Percentiles rank a stretch among this genome's conserved stretches.
Conservation (phyloP, 176 grass and related monocot genomes). For the Musa itinerans region DNA sequence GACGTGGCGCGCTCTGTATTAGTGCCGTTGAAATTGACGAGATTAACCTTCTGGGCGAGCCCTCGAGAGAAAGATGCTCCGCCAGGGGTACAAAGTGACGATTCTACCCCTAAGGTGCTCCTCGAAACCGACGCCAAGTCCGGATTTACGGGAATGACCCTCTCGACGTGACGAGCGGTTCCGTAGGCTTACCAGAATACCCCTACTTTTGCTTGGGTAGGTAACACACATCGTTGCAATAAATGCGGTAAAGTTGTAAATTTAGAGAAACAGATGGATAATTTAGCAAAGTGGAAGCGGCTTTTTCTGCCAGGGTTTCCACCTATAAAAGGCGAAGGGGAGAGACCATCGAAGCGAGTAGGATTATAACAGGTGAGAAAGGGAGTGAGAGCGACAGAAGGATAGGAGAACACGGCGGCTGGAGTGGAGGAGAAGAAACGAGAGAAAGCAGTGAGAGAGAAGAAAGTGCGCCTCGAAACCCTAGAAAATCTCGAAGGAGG, state of each 20-base stretch:
- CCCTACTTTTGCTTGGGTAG: background rate
- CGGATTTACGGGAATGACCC: constrained; percentile 22
- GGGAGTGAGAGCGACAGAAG: background rate
- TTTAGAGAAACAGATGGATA: background rate
- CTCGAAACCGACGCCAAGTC: constrained; percentile 19
- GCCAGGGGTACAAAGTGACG: constrained; percentile 25
- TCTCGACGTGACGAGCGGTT: constrained; percentile 5
- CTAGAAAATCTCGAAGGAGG: constrained; percentile 7
- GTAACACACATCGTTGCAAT: too few species aligned
- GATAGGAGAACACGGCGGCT: constrained; percentile 12
- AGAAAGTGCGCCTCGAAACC: constrained; percentile 8
- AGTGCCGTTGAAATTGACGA: background rate
- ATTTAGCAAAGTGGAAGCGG: background rate
- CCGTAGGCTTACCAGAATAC: background rate
- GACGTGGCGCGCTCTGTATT: constrained; percentile 38
- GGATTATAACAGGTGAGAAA: constrained; percentile 6
- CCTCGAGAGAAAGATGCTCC: constrained; percentile 21
- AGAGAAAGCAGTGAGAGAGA: background rate
- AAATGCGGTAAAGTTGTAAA: background rate
- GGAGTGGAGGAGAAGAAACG: constrained; percentile 4
- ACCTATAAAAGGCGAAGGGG: constrained; percentile 13
- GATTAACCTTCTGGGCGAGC: constrained; percentile 5
- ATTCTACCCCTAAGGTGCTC: constrained; percentile 15
- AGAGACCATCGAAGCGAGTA: constrained; percentile 5
- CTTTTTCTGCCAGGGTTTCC: constrained; percentile 9